These are phyloP conservation scores for Salix viminalis DNA, from an alignment of 345 rosid species.

Conservation along the genomic window DNA sequence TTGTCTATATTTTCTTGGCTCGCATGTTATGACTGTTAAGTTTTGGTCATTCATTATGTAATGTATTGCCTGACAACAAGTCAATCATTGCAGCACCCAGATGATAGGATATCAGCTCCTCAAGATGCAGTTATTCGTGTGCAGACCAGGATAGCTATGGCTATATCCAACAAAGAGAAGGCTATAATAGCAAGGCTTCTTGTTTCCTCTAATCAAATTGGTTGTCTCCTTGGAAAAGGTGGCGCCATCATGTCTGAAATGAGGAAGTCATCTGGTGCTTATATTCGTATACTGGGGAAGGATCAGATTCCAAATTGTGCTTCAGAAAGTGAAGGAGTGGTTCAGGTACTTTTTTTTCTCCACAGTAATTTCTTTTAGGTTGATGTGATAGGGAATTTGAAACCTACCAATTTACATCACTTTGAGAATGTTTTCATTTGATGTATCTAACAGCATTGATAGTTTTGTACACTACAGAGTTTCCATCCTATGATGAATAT, in stretches of 20 bases:
- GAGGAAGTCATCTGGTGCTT: constrained; percentile 66
- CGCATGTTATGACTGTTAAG: background rate
- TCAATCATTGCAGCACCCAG: constrained; percentile 54
- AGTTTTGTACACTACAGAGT: no score
- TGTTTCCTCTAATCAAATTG: constrained; percentile 61
- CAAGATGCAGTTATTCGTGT: constrained; percentile 81
- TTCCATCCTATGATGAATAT: no score
- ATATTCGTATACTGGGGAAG: constrained; percentile 65
- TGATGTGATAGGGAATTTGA: constrained; percentile 6
- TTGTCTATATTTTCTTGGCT: constrained; percentile 16
- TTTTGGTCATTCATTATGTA: constrained; percentile 3
- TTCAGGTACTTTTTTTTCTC: constrained; percentile 48
- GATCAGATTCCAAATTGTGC: constrained; percentile 73
- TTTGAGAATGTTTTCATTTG: background rate
- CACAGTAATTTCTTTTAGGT: constrained; percentile 1
- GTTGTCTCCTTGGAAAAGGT: constrained; percentile 78
- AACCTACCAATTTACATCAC: background rate
- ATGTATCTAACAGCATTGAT: no score
- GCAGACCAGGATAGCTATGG: constrained; percentile 50
- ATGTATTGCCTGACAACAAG: constrained; percentile 8
- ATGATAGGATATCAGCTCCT: constrained; percentile 55
- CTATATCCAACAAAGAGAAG: constrained; percentile 57
- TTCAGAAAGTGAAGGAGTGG: constrained; percentile 68
- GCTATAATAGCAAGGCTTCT: constrained; percentile 52
- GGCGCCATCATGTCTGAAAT: constrained; percentile 68